Evolutionary conservation across 805 yeast genomes (phyloP).

Genomic region (Wickerhamiella sergipiensis): DNA sequence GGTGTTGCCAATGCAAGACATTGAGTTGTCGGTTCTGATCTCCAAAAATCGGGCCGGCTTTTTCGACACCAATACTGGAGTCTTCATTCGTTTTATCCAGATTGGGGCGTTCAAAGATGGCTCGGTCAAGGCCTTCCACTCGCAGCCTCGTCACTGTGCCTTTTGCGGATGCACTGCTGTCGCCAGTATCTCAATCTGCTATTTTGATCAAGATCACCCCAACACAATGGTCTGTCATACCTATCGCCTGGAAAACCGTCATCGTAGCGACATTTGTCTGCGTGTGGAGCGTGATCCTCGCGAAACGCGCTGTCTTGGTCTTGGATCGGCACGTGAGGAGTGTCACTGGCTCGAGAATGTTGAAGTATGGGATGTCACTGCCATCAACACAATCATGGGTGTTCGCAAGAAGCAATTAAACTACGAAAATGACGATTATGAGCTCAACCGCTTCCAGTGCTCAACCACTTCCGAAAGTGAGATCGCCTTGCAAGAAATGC

Average conservation of each 20-base stretch:
- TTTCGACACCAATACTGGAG: constrained; percentile 69
- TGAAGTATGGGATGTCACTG: constrained; percentile 72
- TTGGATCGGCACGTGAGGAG: constrained; percentile 58
- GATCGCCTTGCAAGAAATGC: neutral
- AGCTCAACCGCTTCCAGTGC: neutral
- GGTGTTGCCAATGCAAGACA: constrained; percentile 15
- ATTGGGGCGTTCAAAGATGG: constrained; percentile 51
- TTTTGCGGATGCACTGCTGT: constrained; percentile 86
- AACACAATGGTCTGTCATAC: constrained; percentile 58
- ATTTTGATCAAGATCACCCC: constrained; percentile 41
- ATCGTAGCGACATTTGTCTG: constrained; percentile 67
- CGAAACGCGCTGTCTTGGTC: constrained; percentile 80
- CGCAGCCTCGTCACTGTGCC: constrained; percentile 76
- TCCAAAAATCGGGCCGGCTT: constrained; percentile 20
- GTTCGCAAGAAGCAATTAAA: constrained; percentile 33
- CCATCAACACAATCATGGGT: constrained; percentile 65
- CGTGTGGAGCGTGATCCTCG: constrained; percentile 88
- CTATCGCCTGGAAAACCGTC: constrained; percentile 54
- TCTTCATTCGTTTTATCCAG: constrained; percentile 43
- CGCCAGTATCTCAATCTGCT: constrained; percentile 55
- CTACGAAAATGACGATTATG: neutral
- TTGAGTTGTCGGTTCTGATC: constrained; percentile 18
- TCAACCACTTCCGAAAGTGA: constrained; percentile 2
- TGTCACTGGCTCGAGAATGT: constrained; percentile 52
- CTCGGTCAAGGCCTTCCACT: constrained; percentile 57